These are phyloP conservation scores for Kwoniella sp. DNA, from an alignment of 768 basidiomycete species.

Conservation along the genomic window DNA sequence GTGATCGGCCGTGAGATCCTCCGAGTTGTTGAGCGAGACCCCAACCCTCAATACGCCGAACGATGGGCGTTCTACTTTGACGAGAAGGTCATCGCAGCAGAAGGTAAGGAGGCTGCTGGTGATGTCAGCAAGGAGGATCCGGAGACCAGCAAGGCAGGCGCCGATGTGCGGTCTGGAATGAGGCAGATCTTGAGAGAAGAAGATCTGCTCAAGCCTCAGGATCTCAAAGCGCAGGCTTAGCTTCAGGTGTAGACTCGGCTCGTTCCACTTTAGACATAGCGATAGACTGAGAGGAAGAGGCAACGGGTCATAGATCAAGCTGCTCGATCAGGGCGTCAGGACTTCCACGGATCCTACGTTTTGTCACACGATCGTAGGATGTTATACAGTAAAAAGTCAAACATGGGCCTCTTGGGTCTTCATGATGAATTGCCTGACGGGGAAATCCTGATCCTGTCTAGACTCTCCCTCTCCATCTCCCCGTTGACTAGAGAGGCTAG, in stretches of 20 bases:
- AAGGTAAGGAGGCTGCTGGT: conserved; percentile 7
- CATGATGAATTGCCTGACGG: no score
- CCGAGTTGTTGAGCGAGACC: conserved; percentile 68
- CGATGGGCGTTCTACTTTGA: conserved; percentile 66
- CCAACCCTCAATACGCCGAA: conserved; percentile 61
- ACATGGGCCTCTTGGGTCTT: no score
- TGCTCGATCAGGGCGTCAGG: no score
- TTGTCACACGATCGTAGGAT: no score
- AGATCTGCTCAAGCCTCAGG: conserved; percentile 42
- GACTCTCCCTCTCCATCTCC: no score
- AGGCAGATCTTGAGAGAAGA: conserved; percentile 39
- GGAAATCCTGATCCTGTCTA: no score
- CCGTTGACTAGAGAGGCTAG: no score
- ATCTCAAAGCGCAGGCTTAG: conserved; percentile 29
- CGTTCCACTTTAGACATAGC: no score
- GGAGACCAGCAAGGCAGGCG: conserved; percentile 24
- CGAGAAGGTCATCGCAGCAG: conserved; percentile 1
- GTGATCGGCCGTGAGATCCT: conserved; percentile 76
- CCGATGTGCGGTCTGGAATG: conserved; percentile 40
- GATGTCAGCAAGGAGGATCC: conserved; percentile 16
- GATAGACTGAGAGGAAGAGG: no score
- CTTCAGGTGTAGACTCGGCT: not conserved
- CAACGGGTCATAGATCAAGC: no score
- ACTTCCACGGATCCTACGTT: no score
- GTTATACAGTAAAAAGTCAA: no score